Evolutionary conservation across 345 rosid genomes (phyloP).

Genomic region (Clausena lansium): DNA sequence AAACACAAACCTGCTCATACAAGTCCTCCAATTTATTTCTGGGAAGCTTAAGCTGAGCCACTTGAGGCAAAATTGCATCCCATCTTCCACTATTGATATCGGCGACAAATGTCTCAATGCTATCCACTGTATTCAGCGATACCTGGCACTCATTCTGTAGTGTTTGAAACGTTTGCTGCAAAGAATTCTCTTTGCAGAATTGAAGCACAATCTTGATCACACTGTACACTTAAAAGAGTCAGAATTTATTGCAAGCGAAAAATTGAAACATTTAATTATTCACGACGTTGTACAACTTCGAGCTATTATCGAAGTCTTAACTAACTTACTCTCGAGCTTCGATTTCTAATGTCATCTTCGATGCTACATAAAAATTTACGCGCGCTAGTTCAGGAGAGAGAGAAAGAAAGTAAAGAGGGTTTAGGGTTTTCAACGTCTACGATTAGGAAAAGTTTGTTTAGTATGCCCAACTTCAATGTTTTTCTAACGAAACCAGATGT

Average conservation of each 20-base stretch:
- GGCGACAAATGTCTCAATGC: conserved; percentile 86
- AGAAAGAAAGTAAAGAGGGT: not conserved
- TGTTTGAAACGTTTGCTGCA: conserved; percentile 92
- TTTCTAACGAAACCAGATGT: not conserved
- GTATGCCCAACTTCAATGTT: not conserved
- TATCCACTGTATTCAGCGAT: conserved; percentile 88
- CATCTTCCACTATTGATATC: conserved; percentile 90
- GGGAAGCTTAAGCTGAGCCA: conserved; percentile 91
- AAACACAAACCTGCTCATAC: conserved; percentile 70
- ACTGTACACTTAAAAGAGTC: conserved; percentile 34
- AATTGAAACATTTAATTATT: not conserved
- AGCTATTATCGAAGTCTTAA: not conserved
- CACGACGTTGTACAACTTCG: not conserved
- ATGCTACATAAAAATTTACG: not conserved
- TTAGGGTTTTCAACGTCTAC: conserved; percentile 17
- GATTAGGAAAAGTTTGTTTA: not conserved
- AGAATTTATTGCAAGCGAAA: not conserved
- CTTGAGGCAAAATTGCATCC: conserved; percentile 94
- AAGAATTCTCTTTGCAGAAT: conserved; percentile 94
- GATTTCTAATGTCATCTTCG: conserved; percentile 79
- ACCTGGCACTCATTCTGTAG: conserved; percentile 95
- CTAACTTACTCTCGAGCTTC: conserved; percentile 90
- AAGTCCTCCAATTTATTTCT: conserved; percentile 87
- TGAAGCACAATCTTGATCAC: conserved; percentile 96
- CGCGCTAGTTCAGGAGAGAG: not conserved